These are phyloP conservation scores for Artemisia annua DNA, from an alignment of 129 eudicot species.

Conservation along the genomic window DNA sequence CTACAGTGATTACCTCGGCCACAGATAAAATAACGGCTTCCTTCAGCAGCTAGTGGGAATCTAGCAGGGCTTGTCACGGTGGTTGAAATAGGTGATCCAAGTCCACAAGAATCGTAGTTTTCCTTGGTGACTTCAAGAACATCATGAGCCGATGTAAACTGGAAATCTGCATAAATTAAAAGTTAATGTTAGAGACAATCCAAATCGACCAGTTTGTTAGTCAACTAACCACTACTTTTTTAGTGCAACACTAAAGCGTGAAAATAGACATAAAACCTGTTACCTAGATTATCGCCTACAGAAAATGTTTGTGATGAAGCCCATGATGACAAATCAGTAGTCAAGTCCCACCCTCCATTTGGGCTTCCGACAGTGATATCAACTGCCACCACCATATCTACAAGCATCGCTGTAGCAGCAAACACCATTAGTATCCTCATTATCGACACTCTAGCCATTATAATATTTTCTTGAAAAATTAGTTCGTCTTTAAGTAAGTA, in stretches of 20 bases:
- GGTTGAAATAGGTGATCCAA: slow-evolving; percentile 34
- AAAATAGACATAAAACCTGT: not conserved
- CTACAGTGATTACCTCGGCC: slow-evolving; percentile 59
- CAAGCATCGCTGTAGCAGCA: slow-evolving; percentile 39
- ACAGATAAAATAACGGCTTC: slow-evolving; percentile 68
- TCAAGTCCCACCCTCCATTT: slow-evolving; percentile 56
- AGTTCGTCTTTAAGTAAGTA: slow-evolving; percentile 20
- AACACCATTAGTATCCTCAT: slow-evolving; percentile 38
- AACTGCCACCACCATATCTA: slow-evolving; percentile 39
- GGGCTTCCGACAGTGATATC: slow-evolving; percentile 62
- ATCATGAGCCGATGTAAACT: slow-evolving; percentile 40
- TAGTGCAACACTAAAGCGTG: not conserved
- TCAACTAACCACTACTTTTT: too few species aligned
- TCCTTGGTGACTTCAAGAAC: slow-evolving; percentile 53
- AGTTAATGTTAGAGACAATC: not conserved
- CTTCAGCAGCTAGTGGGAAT: slow-evolving; percentile 45
- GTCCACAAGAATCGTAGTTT: slow-evolving; percentile 53
- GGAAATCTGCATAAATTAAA: slow-evolving; percentile 26
- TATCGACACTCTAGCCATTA: slow-evolving; percentile 34
- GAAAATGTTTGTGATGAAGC: slow-evolving; percentile 50
- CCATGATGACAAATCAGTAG: slow-evolving; percentile 50
- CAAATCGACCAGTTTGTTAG: not conserved
- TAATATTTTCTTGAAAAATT: not conserved
- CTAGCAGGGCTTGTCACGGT: slow-evolving; percentile 36
- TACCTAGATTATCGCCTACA: slow-evolving; percentile 64